Evolutionary conservation across 768 basidiomycete species (phyloP), one percentile per base, ranked within the genome.

Genomic region (Suillus bovinus): DNA sequence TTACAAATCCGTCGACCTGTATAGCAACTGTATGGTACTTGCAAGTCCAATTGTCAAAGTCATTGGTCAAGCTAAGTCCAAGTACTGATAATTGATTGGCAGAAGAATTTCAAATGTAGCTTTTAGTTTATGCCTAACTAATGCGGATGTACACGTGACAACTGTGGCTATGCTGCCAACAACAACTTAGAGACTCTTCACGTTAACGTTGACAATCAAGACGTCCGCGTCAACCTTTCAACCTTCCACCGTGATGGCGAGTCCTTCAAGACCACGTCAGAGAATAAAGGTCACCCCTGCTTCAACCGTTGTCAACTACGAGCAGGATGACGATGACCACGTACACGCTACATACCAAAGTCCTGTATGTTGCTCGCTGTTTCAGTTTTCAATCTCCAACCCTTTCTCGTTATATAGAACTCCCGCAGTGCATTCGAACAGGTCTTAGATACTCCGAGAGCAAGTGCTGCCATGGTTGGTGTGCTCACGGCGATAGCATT

Each of bases 401-500:
- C n/a, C 29, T 60, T 50, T 34, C 54, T 9, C 22, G 60, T 42
- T 68, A 81, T 36, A n/a, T 55, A 82, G 90, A 81, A 76, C 67
- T 79, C 81, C 63, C 83, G 87, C 62, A 88, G 87, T 67, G 77
- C 78, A 39, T 71, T 86, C 11, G 90, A 93, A 71, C 75, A 82
- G 64, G 65, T 85, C 54, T 73, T 92, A 52, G 88, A 92, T 70
- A 84, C 86, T 17, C 77, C 79, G 53, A 79, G 81, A 60, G 88
- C 84, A 55, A 93, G 89, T 74, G 77, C 81, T 63, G 75, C 82
- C 31, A 80, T 88, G n/a, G 84, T 90, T 49, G 80, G 79, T 50
- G 69, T 81, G 17, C 80, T 93, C 49, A 94, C 93, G 22, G 80
- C 84, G 4, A 74, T 93, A 56, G 91, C 94, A 24, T 93, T 95